phyloP scores from a whole-genome alignment of 805 yeast genomes.

The Myxozyma kluyveri region DNA sequence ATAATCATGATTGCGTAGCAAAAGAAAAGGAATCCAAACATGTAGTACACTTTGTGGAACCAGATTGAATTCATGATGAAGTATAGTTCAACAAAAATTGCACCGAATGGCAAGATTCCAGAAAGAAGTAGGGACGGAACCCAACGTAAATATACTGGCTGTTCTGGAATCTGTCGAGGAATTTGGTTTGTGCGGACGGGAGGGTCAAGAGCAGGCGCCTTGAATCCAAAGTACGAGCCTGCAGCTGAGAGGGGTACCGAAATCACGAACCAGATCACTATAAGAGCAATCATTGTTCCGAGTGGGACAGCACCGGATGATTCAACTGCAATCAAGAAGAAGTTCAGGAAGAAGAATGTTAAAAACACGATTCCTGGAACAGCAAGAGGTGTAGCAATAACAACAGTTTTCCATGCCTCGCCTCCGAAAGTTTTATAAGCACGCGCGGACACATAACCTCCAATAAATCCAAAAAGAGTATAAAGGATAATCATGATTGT shows the following conservation, averaged over 20 bases:
- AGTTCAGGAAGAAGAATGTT: constrained; percentile 67
- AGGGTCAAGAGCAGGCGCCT: constrained; percentile 52
- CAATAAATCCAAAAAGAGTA: constrained; percentile 74
- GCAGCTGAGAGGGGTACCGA: constrained; percentile 79
- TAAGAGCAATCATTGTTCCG: constrained; percentile 80
- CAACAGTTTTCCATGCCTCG: constrained; percentile 81
- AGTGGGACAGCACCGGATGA: constrained; percentile 95
- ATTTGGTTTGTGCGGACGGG: constrained; percentile 94
- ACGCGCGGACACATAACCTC: constrained; percentile 84
- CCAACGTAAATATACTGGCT: constrained; percentile 77
- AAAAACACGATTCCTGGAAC: constrained; percentile 78
- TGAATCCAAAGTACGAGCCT: constrained; percentile 80
- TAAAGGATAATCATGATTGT: constrained; percentile 85
- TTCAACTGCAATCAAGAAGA: constrained; percentile 69
- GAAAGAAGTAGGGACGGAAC: constrained; percentile 67
- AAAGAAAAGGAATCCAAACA: constrained; percentile 95
- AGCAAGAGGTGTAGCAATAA: constrained; percentile 74
- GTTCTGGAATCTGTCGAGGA: constrained; percentile 91
- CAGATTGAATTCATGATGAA: constrained; percentile 87
- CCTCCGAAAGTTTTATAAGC: constrained; percentile 90
- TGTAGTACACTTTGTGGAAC: constrained; percentile 90
- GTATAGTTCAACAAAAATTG: constrained; percentile 91
- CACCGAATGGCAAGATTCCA: constrained; percentile 92
- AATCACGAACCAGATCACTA: constrained; percentile 78
- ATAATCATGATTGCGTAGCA: constrained; percentile 78